A percentile compares a stretch with the other conserved stretches of the same genome.
These are phyloP conservation scores for Erythrophleum ivorense DNA, from an alignment of 331 rosid genomes.

Conservation along the genomic window DNA sequence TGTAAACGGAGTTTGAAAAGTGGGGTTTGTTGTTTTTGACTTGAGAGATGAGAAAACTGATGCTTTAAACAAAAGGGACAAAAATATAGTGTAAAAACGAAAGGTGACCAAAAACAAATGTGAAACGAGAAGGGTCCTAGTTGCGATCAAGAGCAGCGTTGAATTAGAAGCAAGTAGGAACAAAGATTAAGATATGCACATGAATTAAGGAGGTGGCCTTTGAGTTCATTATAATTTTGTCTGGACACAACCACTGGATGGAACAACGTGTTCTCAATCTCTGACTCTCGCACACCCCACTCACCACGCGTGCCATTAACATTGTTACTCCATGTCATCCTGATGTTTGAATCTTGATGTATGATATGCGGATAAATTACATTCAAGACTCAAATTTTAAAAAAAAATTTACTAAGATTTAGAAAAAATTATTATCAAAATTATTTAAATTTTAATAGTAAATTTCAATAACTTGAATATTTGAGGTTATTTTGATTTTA, in stretches of 20 bases:
- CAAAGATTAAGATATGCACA: neutral
- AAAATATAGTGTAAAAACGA: neutral
- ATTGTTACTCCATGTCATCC: too few relatives aligned
- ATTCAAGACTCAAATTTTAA: too few relatives aligned
- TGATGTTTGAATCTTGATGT: neutral
- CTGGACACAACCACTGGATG: too few relatives aligned
- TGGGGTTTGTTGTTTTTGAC: neutral
- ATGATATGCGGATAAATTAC: too few relatives aligned
- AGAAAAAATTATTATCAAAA: too few relatives aligned
- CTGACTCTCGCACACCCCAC: neutral
- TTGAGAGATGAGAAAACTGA: constrained; percentile 8
- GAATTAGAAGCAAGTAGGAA: neutral
- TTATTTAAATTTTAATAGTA: too few relatives aligned
- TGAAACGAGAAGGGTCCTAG: neutral
- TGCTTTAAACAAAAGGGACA: constrained; percentile 21
- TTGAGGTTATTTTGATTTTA: too few relatives aligned
- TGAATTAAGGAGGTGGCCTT: too few relatives aligned
- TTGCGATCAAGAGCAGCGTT: neutral
- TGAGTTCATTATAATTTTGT: too few relatives aligned
- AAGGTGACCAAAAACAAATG: neutral
- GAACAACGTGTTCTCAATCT: too few relatives aligned
- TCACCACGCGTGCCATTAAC: constrained; percentile 35
- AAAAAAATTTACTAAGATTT: too few relatives aligned
- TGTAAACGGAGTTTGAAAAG: neutral
- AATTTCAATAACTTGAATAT: too few relatives aligned